Evolutionary conservation across 306 rosid genomes (phyloP), one percentile per base, ranked within the genome.

Genomic region (Sicyos baderoa): DNA sequence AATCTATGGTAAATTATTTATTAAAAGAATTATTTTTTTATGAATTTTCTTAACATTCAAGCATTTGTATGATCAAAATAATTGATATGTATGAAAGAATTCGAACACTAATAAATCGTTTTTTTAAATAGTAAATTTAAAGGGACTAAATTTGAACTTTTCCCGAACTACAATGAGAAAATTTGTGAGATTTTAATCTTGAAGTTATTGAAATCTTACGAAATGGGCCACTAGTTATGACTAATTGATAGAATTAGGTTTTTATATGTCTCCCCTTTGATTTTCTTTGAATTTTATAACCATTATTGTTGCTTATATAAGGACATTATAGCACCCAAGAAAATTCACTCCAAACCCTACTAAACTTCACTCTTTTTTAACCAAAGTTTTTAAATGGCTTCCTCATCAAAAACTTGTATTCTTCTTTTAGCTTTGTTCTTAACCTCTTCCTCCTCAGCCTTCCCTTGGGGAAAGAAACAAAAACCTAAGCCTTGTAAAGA

Each of bases 401-500:
- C n/a, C 15, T 18, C 8, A 18, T 0, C 68, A 49, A 83, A 69
- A 76, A 16, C 9, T 56, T 37, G 59, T 9, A 44, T 72, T 35
- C 37, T 75, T 40, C 29, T 75, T 32, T 1, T 74, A 4, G 53
- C 70, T 70, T 63, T 77, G 51, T 18, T 83, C 56, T 52, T 78
- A 12, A 40, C 83, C 49, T 58, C 78, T 52, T 60, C 78, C 12
- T 66, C 79, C 52, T 81, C 84, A 16, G 85, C 81, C 64, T 51
- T 7, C 56, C 83, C 83, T 9, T 0, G 1, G 1, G 22, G 37
- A 21, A 78, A 62, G 18, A 80, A 29, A 25, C 81, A 23, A 15
- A 77, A 71, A 17, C 16, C 62, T 1, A 70, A 58, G 32, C 89
- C 97, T 57, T 91, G 96, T 82, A 87, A 89, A 72, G 21, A 76